Base-by-base conservation (phyloP, 208 protist genomes). In the Trypanosoma lewisi region DNA sequence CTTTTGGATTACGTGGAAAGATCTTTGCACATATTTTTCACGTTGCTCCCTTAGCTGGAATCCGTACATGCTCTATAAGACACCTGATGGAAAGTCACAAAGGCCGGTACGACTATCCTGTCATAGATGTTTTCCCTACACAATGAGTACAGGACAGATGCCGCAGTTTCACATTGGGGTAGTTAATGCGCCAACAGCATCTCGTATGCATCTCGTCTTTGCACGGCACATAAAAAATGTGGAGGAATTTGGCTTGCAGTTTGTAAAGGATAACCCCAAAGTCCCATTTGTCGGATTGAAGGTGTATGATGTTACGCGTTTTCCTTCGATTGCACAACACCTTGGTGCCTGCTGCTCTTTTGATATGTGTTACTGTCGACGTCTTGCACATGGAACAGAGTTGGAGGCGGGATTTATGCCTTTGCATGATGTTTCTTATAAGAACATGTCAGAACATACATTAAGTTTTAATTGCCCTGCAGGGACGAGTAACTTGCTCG, bases 1-100 rank as follows among this genome's bases (percentile, higher is more conserved):
- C 41, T 96, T 96, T 61, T 94, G 83, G 75, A 91, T 96, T 31
- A 63, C 75, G 31, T 95, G 86, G 78, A 71, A 77, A 16, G 89
- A 95, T 63, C 58, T 89, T 9, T 57, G 80, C 30, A 51, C 17
- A 25, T 75, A 78, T 72, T 96, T 95, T 54, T 74, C 80, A 45
- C 70, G 77, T 21, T 79, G 67, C 67, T 78, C 62, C 57, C 71
- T 97, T 7, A 91, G 80, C 62, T 97, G 92, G 89, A 94, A 93
- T 63, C 92, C 92, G 31, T 93, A 95, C 71, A 75, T 90, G 69
- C 77, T 95, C 4, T 95, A 78, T 62, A 80, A 75, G 48, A 78
- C 73, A 0, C 34, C 76, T 23, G 80, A 90, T 4, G 82, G 80
- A 7, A 59, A 65, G 59, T 64, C 89, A 25, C 65, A 64, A 16